A percentile compares a stretch with the other conserved stretches of the same genome.
phyloP scores from a whole-genome alignment of 2,329 filamentous ascomycete species.

The Eutypella sp. region DNA sequence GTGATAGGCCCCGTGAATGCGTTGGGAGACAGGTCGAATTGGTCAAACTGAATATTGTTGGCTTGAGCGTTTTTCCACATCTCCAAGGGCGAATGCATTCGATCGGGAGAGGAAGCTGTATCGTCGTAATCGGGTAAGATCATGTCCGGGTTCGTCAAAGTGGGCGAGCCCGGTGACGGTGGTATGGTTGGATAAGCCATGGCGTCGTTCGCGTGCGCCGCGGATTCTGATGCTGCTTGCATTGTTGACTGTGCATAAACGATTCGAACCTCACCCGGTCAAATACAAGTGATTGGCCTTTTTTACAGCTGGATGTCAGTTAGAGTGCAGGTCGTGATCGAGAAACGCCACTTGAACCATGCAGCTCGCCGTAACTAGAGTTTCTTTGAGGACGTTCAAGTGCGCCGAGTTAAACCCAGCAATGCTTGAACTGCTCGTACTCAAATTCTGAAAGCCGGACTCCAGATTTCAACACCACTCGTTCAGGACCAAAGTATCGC shows the following conservation, averaged over 20 bases:
- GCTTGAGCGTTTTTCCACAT: constrained; percentile 46
- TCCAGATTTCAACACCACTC: too few relatives aligned
- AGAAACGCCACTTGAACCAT: background rate
- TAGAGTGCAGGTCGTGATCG: too few relatives aligned
- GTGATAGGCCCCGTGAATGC: constrained; percentile 41
- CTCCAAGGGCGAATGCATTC: constrained; percentile 45
- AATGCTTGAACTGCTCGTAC: too few relatives aligned
- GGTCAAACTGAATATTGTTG: constrained; percentile 37
- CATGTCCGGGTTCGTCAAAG: constrained; percentile 90
- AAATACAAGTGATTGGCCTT: too few relatives aligned
- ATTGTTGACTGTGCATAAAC: too few relatives aligned
- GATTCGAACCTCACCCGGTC: too few relatives aligned
- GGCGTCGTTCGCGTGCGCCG: constrained; percentile 17
- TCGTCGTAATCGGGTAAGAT: constrained; percentile 74
- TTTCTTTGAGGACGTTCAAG: background rate
- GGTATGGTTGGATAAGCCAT: constrained; percentile 30
- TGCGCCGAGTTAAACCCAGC: too few relatives aligned
- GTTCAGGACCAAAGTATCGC: too few relatives aligned
- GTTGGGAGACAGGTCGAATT: constrained; percentile 38
- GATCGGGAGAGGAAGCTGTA: constrained; percentile 47
- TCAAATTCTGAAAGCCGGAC: too few relatives aligned
- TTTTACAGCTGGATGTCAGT: too few relatives aligned
- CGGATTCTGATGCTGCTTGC: constrained; percentile 19
- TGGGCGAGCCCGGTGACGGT: constrained; percentile 67
- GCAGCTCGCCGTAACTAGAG: background rate